Evolutionary conservation across 768 basidiomycete genomes (phyloP).

Genomic region (Thelephora ganbajun): DNA sequence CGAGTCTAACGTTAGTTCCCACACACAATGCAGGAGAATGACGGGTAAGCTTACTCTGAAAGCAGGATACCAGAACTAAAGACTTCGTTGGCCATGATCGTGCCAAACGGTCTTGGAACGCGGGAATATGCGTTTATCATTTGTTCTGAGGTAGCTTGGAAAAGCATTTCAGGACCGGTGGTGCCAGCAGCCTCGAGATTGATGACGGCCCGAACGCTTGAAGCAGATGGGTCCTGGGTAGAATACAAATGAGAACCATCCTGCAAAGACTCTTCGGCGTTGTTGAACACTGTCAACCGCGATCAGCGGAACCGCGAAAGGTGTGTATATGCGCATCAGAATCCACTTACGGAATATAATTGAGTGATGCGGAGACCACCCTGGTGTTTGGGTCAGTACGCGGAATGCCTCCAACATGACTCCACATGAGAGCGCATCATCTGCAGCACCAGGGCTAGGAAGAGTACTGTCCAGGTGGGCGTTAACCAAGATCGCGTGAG

Average conservation of each 20-base stretch:
- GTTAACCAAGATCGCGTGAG: slow-evolving; percentile 78
- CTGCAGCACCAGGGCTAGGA: slow-evolving; percentile 79
- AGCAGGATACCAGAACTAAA: slow-evolving; percentile 85
- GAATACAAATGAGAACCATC: slow-evolving; percentile 91
- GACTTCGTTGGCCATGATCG: slow-evolving; percentile 80
- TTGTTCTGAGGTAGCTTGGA: slow-evolving; percentile 90
- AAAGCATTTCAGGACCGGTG: slow-evolving; percentile 77
- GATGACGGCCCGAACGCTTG: slow-evolving; percentile 71
- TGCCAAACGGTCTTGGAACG: slow-evolving; percentile 80
- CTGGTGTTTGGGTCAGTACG: slow-evolving; percentile 54
- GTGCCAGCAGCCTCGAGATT: slow-evolving; percentile 93
- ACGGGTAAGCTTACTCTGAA: slow-evolving; percentile 52
- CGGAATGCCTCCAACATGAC: slow-evolving; percentile 86
- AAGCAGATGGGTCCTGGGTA: slow-evolving; percentile 68
- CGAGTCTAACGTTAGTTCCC: too few species aligned
- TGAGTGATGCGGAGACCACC: slow-evolving; percentile 61
- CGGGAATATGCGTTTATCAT: slow-evolving; percentile 88
- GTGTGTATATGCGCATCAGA: neutral
- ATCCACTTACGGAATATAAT: slow-evolving; percentile 64
- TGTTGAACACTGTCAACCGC: slow-evolving; percentile 63
- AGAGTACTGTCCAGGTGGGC: slow-evolving; percentile 83
- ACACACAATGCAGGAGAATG: neutral
- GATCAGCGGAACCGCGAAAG: neutral
- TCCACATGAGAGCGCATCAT: slow-evolving; percentile 80
- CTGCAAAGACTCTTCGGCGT: slow-evolving; percentile 90